Evolutionary conservation across 164 flowering plant species (phyloP).

Genomic region (Vitis labrusca): DNA sequence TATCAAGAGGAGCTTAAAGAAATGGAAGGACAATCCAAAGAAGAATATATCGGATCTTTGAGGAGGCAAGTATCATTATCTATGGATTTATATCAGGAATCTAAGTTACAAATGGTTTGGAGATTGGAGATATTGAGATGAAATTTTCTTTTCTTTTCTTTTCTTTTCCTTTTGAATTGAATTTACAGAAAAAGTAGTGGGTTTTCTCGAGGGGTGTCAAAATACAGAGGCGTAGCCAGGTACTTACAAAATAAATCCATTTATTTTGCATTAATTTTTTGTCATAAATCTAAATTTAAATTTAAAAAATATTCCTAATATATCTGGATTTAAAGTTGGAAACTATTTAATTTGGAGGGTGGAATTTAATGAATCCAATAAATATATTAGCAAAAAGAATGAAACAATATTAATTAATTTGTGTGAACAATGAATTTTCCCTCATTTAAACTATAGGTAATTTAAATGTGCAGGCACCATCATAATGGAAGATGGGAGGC

Average conservation of each 20-base stretch:
- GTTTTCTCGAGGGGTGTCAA: constrained; percentile 16
- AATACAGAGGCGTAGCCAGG: constrained; percentile 20
- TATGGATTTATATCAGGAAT: too few relatives aligned
- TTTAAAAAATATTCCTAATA: neutral
- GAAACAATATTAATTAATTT: too few relatives aligned
- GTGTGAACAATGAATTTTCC: too few relatives aligned
- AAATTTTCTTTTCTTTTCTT: too few relatives aligned
- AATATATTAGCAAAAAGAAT: too few relatives aligned
- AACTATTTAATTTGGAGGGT: too few relatives aligned
- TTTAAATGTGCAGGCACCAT: constrained; percentile 27
- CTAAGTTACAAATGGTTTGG: too few relatives aligned
- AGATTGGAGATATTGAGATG: too few relatives aligned
- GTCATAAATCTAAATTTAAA: neutral
- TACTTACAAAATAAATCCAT: neutral
- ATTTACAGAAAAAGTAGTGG: constrained; percentile 14
- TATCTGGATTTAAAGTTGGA: too few relatives aligned
- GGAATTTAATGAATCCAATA: too few relatives aligned
- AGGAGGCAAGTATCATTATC: constrained; percentile 37
- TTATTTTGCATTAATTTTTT: neutral
- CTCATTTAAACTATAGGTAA: neutral
- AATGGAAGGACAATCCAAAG: constrained; percentile 57
- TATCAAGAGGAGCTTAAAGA: constrained; percentile 47
- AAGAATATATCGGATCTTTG: constrained; percentile 65
- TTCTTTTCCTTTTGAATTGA: too few relatives aligned
- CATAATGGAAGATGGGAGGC: constrained; percentile 48